Percentiles rank a stretch among this genome's conserved stretches.
Evolutionary conservation across 768 basidiomycete species (phyloP).

Genomic region (Phylloporus arenicola): DNA sequence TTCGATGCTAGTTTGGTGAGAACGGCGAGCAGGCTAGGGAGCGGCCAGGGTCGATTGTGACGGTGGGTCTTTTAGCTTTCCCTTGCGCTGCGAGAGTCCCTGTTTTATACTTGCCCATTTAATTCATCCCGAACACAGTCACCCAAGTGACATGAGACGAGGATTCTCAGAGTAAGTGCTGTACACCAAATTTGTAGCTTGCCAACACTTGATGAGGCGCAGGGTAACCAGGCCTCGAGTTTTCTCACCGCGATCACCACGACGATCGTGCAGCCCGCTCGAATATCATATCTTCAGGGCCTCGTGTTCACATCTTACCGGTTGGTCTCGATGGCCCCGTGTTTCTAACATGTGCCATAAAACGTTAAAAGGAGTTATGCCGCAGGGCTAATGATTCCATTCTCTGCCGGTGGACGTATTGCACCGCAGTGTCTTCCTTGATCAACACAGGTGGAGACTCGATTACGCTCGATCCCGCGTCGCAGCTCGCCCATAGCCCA

Average conservation of each 20-base stretch:
- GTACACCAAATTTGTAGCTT: conserved; percentile 11
- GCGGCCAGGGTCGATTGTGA: conserved; percentile 1
- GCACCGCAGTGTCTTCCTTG: conserved; percentile 20
- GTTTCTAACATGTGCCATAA: conserved; percentile 17
- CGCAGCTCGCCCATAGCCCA: conserved; percentile 22
- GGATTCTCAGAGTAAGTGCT: conserved; percentile 5
- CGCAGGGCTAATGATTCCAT: conserved; percentile 20
- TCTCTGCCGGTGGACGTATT: conserved; percentile 18
- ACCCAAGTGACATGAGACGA: conserved; percentile 22
- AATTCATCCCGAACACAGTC: conserved; percentile 17
- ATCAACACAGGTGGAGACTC: conserved; percentile 15
- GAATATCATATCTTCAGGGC: neutral
- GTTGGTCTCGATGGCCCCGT: neutral
- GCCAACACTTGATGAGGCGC: conserved; percentile 15
- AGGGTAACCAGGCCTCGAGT: conserved; percentile 15
- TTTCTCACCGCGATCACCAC: conserved; percentile 19
- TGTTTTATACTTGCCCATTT: conserved; percentile 21
- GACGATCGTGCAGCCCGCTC: conserved; percentile 7
- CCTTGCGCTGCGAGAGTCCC: neutral
- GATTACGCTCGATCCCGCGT: conserved; percentile 18
- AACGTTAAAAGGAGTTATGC: conserved; percentile 9
- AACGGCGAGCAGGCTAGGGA: conserved; percentile 9
- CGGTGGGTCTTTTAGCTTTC: conserved; percentile 5
- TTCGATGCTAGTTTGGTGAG: conserved; percentile 5
- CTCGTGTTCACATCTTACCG: no score